Percentiles rank a stretch among this genome's conserved stretches.
These are phyloP conservation scores for Schizopora paradoxa DNA, from an alignment of 1,284 basidiomycete genomes.

Conservation along the genomic window DNA sequence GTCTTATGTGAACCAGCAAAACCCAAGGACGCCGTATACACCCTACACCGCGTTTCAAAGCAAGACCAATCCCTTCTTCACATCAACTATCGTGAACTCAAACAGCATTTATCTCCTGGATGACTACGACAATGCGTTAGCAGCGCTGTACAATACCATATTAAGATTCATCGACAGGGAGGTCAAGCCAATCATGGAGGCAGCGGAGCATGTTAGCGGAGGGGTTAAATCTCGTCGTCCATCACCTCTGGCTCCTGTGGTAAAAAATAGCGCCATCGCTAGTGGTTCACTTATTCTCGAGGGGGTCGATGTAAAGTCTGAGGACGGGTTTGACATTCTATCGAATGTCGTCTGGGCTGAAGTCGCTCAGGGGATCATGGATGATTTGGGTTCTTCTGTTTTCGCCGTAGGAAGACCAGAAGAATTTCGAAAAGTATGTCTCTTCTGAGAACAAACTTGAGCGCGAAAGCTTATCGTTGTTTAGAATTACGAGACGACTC, in stretches of 20 bases:
- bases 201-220: slow-evolving; percentile 64
- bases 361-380: slow-evolving; percentile 71
- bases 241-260: background rate
- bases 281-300: slow-evolving; percentile 16
- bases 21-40: slow-evolving; percentile 57
- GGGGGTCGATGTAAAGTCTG: slow-evolving; percentile 20
- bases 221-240: background rate
- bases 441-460: no score
- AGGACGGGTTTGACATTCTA: slow-evolving; percentile 71
- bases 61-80: slow-evolving; percentile 41
- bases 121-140: slow-evolving; percentile 60
- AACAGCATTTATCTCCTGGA: slow-evolving; percentile 47
- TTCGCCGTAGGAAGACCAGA: slow-evolving; percentile 90
- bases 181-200: slow-evolving; percentile 66
- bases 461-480: background rate
- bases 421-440: slow-evolving; percentile 76
- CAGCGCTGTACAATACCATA: slow-evolving; percentile 73
- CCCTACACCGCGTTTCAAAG: slow-evolving; percentile 59
- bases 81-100: slow-evolving; percentile 25
- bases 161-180: slow-evolving; percentile 76
- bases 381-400: slow-evolving; percentile 75
- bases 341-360: slow-evolving; percentile 87
- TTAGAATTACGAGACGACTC: slow-evolving; percentile 79
- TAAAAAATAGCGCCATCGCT: slow-evolving; percentile 5
- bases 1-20: slow-evolving; percentile 18